Base-by-base conservation (phyloP, 23 red algal species). In the Gracilaria gracilis region DNA sequence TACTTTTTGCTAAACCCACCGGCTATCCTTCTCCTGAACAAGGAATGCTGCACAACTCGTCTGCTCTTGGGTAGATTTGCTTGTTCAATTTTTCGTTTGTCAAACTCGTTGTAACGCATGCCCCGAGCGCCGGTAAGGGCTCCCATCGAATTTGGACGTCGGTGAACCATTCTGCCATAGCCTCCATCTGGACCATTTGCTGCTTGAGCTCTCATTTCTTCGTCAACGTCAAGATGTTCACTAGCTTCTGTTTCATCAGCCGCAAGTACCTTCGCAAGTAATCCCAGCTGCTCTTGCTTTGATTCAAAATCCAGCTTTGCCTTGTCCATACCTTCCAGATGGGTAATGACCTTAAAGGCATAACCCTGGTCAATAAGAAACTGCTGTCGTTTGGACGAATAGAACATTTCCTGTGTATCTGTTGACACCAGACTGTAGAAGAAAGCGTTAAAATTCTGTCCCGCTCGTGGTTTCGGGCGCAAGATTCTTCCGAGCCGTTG, bases 351-450 rank as follows among this genome's bases (percentile, higher is more conserved):
- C 72, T 98, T 95, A 86, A 98, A 98, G 9, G 91, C 93, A 79
- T 98, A 98, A 37, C 97, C 97, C 61, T 98, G 97, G 34, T 98
- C 97, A 73, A 96, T 92, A 21, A 98, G 86, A 75, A 98, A 98
- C 74, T 98, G 94, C 72, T 98, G 97, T 28, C 97, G 81, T 57
- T 98, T 98, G 47, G 89, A 83, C 32, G 97, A 88, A 71, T 95
- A 98, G 50, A 90, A 98, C 97, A 98, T 95, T 59, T 98, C 97
- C 38, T 81, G 74, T 15, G 97, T 98, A 64, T 98, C 97, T 28
- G 97, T 96, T 33, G 92, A 95, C 28, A 98, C 97, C 28, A 98
- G 86, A 51, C 93, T 96, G 79, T 98, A 98, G 89, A 95, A 98
- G 81, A 96, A 98, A 3, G 97, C 97, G 73, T 98, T 98, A 86